Evolutionary conservation across 176 grass and related monocot genomes (phyloP).

Genomic region (Carex cristatella): DNA sequence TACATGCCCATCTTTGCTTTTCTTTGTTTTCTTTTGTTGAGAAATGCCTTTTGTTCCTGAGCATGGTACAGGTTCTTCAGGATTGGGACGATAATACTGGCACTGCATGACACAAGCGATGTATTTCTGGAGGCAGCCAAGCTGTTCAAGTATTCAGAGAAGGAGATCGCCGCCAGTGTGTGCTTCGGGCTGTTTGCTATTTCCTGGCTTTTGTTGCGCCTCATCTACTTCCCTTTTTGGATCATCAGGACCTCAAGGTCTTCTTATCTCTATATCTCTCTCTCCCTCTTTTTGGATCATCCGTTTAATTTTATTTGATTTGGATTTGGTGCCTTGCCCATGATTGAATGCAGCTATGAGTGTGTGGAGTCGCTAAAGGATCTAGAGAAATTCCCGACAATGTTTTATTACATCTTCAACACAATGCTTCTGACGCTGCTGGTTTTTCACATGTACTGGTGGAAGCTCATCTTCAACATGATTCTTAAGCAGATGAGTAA

Average conservation of each 20-base stretch:
- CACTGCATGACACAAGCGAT: slow-evolving; percentile 89
- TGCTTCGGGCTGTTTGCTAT: slow-evolving; percentile 89
- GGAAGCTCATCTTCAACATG: slow-evolving; percentile 97
- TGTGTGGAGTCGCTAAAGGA: slow-evolving; percentile 42
- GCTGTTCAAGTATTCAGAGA: slow-evolving; percentile 94
- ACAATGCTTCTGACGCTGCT: slow-evolving; percentile 96
- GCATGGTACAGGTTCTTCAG: slow-evolving; percentile 66
- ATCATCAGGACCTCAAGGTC: slow-evolving; percentile 97
- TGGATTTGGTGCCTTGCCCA: neutral
- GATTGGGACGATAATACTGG: slow-evolving; percentile 83
- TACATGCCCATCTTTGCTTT: slow-evolving; percentile 15
- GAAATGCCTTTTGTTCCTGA: neutral
- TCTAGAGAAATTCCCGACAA: slow-evolving; percentile 47
- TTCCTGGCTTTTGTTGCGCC: slow-evolving; percentile 77
- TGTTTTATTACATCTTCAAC: slow-evolving; percentile 86
- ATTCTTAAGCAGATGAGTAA: slow-evolving; percentile 87
- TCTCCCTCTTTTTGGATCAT: neutral
- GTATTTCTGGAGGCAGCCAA: slow-evolving; percentile 96
- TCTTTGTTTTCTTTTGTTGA: neutral
- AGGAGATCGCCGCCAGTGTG: slow-evolving; percentile 75
- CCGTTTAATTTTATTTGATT: neutral
- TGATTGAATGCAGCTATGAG: slow-evolving; percentile 45
- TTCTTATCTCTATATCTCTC: neutral
- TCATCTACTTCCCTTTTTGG: slow-evolving; percentile 99
- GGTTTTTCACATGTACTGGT: slow-evolving; percentile 95